Evolutionary conservation across 768 basidiomycete genomes (phyloP).

Genomic region (Podaxis mareebaensis): DNA sequence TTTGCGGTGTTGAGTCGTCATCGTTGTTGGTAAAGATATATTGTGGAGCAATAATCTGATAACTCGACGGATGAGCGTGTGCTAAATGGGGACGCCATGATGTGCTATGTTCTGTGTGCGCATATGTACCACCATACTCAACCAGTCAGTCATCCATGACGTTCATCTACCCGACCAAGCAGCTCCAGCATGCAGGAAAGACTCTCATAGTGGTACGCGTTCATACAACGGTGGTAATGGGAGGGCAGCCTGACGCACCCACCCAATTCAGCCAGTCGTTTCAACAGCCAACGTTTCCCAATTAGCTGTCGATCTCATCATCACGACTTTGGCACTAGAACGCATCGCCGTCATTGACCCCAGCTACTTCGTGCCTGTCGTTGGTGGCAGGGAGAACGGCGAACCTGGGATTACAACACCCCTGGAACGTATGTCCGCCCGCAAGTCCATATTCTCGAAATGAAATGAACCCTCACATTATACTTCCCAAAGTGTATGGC

Average conservation of each 20-base stretch:
- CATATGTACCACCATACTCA: background rate
- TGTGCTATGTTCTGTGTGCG: background rate
- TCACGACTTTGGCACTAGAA: conserved; percentile 60
- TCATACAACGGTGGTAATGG: background rate
- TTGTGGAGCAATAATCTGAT: conserved; percentile 1
- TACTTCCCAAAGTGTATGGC: conserved; percentile 58
- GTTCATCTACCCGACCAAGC: conserved; percentile 34
- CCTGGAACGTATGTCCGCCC: conserved; percentile 60
- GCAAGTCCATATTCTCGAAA: conserved; percentile 6
- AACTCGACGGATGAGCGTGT: background rate
- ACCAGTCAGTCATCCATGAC: conserved; percentile 23
- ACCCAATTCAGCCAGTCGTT: conserved; percentile 57
- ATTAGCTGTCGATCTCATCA: conserved; percentile 72
- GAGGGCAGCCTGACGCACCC: conserved; percentile 13
- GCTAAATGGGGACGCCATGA: conserved; percentile 10
- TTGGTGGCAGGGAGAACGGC: conserved; percentile 68
- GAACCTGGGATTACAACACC: conserved; percentile 67
- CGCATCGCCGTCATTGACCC: conserved; percentile 67
- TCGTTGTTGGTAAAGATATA: conserved; percentile 1
- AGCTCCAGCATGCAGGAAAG: conserved; percentile 36
- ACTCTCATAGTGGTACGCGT: conserved; percentile 43
- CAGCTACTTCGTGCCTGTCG: conserved; percentile 65
- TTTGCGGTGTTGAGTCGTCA: conserved; percentile 22
- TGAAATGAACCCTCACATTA: conserved; percentile 13
- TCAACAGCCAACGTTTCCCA: conserved; percentile 84